Base-by-base conservation (phyloP, 345 rosid species). In the Nephelium lappaceum region DNA sequence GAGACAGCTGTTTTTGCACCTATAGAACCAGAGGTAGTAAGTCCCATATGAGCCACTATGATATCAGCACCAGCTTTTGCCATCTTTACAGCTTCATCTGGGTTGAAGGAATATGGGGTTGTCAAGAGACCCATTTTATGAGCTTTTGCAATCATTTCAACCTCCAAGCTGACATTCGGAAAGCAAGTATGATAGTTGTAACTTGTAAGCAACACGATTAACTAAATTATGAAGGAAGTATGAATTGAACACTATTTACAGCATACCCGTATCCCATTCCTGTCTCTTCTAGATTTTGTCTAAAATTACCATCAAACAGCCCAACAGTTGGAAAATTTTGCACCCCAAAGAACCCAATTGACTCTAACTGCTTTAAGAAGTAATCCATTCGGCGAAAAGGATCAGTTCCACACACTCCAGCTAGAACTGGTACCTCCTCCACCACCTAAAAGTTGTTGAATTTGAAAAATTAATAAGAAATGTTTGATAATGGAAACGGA, bases 241-340 rank as follows among this genome's bases (percentile, higher is more conserved):
- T 63, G 80, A 80, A 72, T 8, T 51, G 41, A 74, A 19, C 16
- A 51, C 21, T 18, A 55, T 67, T 72, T 73, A 66, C 85, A 77
- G 73, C 85, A 72, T 89, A 95, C 99, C 87, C 84, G 81, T 92
- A 92, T 88, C 99, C 97, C 99, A 95, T 95, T 79, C 99, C 98
- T 0, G 99, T 95, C 86, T 93, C 99, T 84, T 95, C 99, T 67
- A 95, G 92, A 91, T 92, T 93, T 81, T 90, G 91, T 76, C 99
- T 89, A 72, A 95, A 95, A 80, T 91, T 95, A 57, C 99, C 99
- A 70, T 95, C 99, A 80, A 93, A 92, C 39, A 95, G 95, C 78
- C 99, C 98, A 24, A 95, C 98, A 53, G 99, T 95, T 41, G 97
- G 99, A 83, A 95, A 95, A 77, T 95, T 95, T 88, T 95, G 98